phyloP scores from a whole-genome alignment of 1,284 basidiomycete species.

The Blastosporella zonata region DNA sequence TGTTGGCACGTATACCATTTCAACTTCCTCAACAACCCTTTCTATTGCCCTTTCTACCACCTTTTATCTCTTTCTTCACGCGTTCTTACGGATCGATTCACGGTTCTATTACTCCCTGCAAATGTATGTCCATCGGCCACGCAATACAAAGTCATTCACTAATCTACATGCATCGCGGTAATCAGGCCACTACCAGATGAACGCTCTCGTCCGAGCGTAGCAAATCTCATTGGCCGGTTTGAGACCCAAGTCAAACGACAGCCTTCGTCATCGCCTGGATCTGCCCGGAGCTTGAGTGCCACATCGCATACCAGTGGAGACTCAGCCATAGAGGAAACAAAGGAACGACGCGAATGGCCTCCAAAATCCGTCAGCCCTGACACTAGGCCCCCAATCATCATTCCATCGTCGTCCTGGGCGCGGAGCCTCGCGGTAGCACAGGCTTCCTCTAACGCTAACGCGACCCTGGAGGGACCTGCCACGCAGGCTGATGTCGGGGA shows the following conservation, averaged over 20 bases:
- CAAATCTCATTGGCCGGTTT: slow-evolving; percentile 80
- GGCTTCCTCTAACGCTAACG: slow-evolving; percentile 9
- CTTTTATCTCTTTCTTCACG: slow-evolving; percentile 12
- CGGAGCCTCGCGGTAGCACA: slow-evolving; percentile 14
- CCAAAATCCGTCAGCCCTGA: slow-evolving; percentile 40
- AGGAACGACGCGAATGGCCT: slow-evolving; percentile 77
- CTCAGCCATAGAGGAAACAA: slow-evolving; percentile 57
- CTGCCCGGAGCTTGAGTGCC: slow-evolving; percentile 57
- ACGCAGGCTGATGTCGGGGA: slow-evolving; percentile 13
- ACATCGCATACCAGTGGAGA: slow-evolving; percentile 62
- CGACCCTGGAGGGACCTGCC: slow-evolving; percentile 16
- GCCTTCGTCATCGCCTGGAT: slow-evolving; percentile 35
- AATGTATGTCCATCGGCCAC: slow-evolving; percentile 31
- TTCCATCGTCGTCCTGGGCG: slow-evolving; percentile 30
- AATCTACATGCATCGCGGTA: slow-evolving; percentile 18
- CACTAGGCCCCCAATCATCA: slow-evolving; percentile 32
- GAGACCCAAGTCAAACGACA: slow-evolving; percentile 72
- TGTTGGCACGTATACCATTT: slow-evolving; percentile 15
- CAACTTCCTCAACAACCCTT: slow-evolving; percentile 6
- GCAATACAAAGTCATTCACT: slow-evolving; percentile 11
- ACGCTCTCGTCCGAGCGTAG: slow-evolving; percentile 74
- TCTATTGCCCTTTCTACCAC: background rate
- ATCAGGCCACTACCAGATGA: slow-evolving; percentile 79
- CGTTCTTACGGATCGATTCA: slow-evolving; percentile 8
- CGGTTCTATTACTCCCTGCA: slow-evolving; percentile 12